Base-by-base conservation (phyloP, 148 eudicot genomes). In the Rhododendron henanense region DNA sequence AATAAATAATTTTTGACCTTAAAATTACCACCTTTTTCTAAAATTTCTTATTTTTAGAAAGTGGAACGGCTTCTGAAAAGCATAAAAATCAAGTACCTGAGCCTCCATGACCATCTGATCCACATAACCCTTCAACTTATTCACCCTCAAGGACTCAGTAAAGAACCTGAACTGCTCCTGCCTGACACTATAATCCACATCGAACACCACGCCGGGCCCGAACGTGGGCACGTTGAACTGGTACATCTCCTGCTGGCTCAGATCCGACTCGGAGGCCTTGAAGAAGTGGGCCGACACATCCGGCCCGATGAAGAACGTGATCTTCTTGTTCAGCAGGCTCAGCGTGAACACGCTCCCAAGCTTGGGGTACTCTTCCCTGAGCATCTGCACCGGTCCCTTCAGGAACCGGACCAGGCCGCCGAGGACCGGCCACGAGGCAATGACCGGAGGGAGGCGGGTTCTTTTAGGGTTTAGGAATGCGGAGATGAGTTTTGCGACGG, bases 131-230 rank as follows among this genome's bases (percentile, higher is more conserved):
- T 93, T 96, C 87, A 96, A 90, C 85, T 95, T 96, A 78, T 19
- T 94, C 47, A 92, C 97, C 61, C 98, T 90, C 83, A 96, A 93
- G 16, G 99, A 91, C 92, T 96, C 99, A 0, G 99, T 95, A 85
- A 96, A 96, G 91, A 96, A 96, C 78, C 99, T 91, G 84, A 96
- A 96, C 92, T 96, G 98, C 92, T 96, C 99, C 89, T 95, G 96
- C 73, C 99, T 90, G 0, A 96, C 65, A 0, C 95, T 87, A 57
- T 96, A 96, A 83, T 96, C 99, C 0, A 96, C 99, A 84, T 96
- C 99, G 84, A 96, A 95, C 76, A 96, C 98, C 25, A 96, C 99
- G 31, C 99, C 99, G 48, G 99, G 99, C 6, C 99, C 99, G 55
- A 96, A 96, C 1, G 98, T 96, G 7, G 99, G 99, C 21, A 96